These are phyloP conservation scores for Diaporthe velutina DNA, from an alignment of 2,329 filamentous ascomycete genomes.

Conservation along the genomic window DNA sequence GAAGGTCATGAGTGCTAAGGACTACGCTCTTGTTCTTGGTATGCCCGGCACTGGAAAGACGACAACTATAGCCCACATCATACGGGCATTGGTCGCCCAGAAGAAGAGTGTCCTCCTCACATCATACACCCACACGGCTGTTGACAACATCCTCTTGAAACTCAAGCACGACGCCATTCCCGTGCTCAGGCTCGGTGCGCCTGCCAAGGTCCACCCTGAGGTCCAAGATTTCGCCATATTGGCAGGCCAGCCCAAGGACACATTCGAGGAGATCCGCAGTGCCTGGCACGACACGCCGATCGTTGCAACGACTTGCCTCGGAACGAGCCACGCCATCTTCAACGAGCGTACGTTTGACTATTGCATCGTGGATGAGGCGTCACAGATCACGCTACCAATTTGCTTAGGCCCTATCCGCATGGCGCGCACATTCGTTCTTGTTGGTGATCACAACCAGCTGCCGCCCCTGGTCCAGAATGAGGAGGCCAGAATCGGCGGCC, in stretches of 20 bases:
- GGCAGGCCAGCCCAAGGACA: conserved; percentile 78
- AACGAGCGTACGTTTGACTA: conserved; percentile 93
- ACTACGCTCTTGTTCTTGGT: conserved; percentile 96
- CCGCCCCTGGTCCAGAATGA: conserved; percentile 95
- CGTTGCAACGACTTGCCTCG: conserved; percentile 94
- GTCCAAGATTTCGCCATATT: conserved; percentile 88
- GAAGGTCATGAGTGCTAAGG: conserved; percentile 94
- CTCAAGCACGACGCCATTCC: conserved; percentile 82
- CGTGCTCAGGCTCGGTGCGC: conserved; percentile 86
- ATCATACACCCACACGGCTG: conserved; percentile 96
- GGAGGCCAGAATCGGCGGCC: conserved; percentile 84
- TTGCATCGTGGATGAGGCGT: conserved; percentile 98
- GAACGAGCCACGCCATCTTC: conserved; percentile 91
- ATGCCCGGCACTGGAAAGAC: conserved; percentile 99
- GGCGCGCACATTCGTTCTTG: conserved; percentile 92
- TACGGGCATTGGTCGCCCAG: conserved; percentile 87
- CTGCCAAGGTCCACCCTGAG: conserved; percentile 88
- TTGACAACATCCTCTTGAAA: conserved; percentile 97
- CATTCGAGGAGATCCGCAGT: conserved; percentile 85
- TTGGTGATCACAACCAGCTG: conserved; percentile 96
- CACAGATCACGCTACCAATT: conserved; percentile 95
- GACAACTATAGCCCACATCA: conserved; percentile 97
- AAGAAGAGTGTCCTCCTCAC: conserved; percentile 94
- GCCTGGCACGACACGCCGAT: conserved; percentile 89
- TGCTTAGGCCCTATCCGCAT: conserved; percentile 94